Evolutionary conservation across 169 alveolate species (phyloP).

Genomic region (Plasmodium yoelii): DNA sequence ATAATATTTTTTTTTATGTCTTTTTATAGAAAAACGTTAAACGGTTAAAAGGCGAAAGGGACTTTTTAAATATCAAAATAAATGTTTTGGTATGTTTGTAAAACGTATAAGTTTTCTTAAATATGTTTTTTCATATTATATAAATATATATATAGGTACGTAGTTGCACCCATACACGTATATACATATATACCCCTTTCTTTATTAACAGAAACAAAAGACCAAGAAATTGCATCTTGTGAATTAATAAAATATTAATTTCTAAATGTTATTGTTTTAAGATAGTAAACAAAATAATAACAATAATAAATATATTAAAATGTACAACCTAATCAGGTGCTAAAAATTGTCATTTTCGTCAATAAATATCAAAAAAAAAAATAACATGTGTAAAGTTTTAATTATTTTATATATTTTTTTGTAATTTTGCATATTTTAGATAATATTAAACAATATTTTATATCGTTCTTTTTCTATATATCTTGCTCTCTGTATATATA

Average conservation of each 20-base stretch:
- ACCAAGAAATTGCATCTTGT: conserved; percentile 25
- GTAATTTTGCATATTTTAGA: too few relatives aligned
- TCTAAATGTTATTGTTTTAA: not conserved
- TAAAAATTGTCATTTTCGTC: too few relatives aligned
- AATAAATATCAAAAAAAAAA: too few relatives aligned
- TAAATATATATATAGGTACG: conserved; percentile 2
- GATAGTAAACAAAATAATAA: not conserved
- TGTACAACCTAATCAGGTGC: too few relatives aligned
- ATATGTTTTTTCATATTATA: not conserved
- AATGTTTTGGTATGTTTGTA: conserved; percentile 37
- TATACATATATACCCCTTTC: not conserved
- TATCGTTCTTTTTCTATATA: too few relatives aligned
- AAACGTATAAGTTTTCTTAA: conserved; percentile 1
- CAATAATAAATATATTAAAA: not conserved
- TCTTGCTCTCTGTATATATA: too few relatives aligned
- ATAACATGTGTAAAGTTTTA: too few relatives aligned
- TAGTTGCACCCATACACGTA: not conserved
- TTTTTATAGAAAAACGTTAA: conserved; percentile 31
- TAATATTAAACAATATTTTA: too few relatives aligned
- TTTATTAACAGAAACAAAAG: conserved; percentile 23
- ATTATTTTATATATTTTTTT: too few relatives aligned
- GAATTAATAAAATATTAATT: conserved; percentile 14
- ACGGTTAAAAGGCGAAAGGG: conserved; percentile 29
- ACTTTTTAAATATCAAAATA: conserved; percentile 40
- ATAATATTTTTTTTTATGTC: not conserved